Conservation (phyloP, 176 grass and related monocot genomes). For the Oryza punctata region DNA sequence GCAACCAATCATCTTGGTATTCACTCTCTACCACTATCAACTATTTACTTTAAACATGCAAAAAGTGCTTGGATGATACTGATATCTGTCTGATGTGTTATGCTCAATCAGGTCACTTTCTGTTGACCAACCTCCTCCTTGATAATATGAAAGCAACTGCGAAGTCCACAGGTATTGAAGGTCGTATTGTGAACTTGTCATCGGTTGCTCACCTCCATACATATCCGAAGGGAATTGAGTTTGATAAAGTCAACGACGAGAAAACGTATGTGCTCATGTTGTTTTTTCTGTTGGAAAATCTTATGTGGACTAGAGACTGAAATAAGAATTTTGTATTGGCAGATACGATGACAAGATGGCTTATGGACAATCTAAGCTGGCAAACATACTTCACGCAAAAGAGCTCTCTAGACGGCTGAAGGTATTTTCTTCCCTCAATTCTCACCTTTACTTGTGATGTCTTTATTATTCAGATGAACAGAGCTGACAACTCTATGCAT, state of each 20-base stretch:
- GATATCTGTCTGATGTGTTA: constrained; percentile 9
- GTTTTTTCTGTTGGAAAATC: constrained; percentile 10
- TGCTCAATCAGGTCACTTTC: constrained; percentile 78
- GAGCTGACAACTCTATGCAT: neutral
- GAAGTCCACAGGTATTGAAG: constrained; percentile 68
- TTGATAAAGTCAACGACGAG: constrained; percentile 69
- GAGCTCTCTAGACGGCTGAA: constrained; percentile 79
- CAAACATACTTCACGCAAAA: constrained; percentile 83
- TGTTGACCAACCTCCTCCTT: constrained; percentile 89
- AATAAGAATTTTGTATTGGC: constrained; percentile 37
- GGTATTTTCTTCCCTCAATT: constrained; percentile 47
- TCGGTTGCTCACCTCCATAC: constrained; percentile 85
- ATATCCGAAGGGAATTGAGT: constrained; percentile 70
- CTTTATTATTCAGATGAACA: constrained; percentile 3
- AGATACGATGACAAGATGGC: constrained; percentile 91
- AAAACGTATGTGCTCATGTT: constrained; percentile 51
- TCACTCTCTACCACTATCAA: neutral
- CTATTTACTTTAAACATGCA: neutral
- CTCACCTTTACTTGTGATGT: neutral
- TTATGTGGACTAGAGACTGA: constrained; percentile 4
- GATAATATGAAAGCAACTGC: constrained; percentile 83
- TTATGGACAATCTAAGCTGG: constrained; percentile 95
- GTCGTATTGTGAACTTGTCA: constrained; percentile 88
- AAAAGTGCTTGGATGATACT: neutral
- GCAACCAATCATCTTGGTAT: constrained; percentile 97